Base-by-base conservation (phyloP, 2,329 filamentous ascomycete species). In the Westerdykella ornata region DNA sequence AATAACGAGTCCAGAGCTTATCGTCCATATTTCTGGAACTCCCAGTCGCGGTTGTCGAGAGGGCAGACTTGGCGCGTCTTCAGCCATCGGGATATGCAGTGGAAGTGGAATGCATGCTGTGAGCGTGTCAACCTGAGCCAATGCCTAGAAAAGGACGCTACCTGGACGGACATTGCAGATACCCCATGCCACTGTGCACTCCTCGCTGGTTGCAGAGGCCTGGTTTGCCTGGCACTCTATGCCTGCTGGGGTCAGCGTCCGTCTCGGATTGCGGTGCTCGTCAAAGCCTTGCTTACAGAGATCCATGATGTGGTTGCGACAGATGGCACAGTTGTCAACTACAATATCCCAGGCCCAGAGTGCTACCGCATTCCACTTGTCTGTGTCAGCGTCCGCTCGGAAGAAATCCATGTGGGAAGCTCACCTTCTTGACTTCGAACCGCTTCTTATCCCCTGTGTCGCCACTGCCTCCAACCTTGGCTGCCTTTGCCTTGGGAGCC, bases 271-370 rank as follows among this genome's bases (percentile, higher is more conserved):
- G 15, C 30, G 22, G 17, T 33, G 26, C 14, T 28, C 11, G 6
- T n/a, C 3, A n/a, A 20, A 33, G 16, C 30, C 22, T 1, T 13
- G 35, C 81, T 56, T 73, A 88, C 92, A 98, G 19, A 98, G 76
- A 68, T 98, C 92, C 92, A 98, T 98, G 69, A 98, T 98, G 68
- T 98, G 92, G 67, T 98, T 98, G 65, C 92, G 80, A 75, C 92
- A 98, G 65, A 98, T 98, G 59, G 92, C 92, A 66, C 92, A 98
- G 77, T 98, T 98, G 71, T 98, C 92, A 47, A 98, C 92, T 22
- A 97, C 89, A 45, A 98, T 98, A 65, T 98, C 92, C 92, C 92
- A 98, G 0, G 92, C 92, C 92, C 92, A 98, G 2, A 98, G 77
- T 31, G 92, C 89, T 38, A 98, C 92, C 0, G 92, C 92, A 59